Evolutionary conservation across 371 early-diverging fungal genomes (phyloP).

Genomic region (Mortierella sp.): DNA sequence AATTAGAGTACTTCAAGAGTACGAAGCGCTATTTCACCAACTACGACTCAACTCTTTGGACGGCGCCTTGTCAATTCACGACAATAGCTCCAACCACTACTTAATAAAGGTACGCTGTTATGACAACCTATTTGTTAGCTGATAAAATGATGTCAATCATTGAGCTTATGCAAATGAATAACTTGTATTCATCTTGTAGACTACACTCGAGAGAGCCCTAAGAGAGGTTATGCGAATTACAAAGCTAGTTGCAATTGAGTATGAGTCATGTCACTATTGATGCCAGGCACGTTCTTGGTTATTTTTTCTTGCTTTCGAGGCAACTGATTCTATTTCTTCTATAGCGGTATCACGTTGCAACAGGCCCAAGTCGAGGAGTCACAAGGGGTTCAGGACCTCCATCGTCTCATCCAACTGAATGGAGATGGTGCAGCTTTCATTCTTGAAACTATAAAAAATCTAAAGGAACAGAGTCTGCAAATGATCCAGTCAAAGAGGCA

Average conservation of each 20-base stretch:
- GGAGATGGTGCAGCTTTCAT: slow-evolving; percentile 7
- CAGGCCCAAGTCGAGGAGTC: not conserved
- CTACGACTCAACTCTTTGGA: not conserved
- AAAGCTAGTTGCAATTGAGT: slow-evolving; percentile 18
- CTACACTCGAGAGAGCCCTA: not conserved
- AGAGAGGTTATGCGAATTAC: slow-evolving; percentile 8
- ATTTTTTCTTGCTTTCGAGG: not conserved
- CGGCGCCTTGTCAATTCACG: not conserved
- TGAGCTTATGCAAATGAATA: not conserved
- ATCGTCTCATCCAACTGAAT: not conserved
- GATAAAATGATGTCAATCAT: not conserved
- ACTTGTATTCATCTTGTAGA: slow-evolving; percentile 1
- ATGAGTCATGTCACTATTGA: slow-evolving; percentile 3
- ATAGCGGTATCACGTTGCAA: not conserved
- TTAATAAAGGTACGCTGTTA: slow-evolving; percentile 10
- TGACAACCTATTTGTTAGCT: not conserved
- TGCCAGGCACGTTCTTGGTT: not conserved
- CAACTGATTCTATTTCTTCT: not conserved
- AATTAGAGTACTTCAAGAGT: slow-evolving; percentile 15
- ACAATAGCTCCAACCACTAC: slow-evolving; percentile 2
- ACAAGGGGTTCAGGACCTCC: not conserved
- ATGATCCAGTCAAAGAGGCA: slow-evolving; percentile 4
- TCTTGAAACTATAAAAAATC: slow-evolving; percentile 3
- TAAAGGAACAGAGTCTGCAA: not conserved
- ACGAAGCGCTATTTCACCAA: slow-evolving; percentile 12